Base-by-base conservation (phyloP, 306 rosid genomes). In the Quercus alba region DNA sequence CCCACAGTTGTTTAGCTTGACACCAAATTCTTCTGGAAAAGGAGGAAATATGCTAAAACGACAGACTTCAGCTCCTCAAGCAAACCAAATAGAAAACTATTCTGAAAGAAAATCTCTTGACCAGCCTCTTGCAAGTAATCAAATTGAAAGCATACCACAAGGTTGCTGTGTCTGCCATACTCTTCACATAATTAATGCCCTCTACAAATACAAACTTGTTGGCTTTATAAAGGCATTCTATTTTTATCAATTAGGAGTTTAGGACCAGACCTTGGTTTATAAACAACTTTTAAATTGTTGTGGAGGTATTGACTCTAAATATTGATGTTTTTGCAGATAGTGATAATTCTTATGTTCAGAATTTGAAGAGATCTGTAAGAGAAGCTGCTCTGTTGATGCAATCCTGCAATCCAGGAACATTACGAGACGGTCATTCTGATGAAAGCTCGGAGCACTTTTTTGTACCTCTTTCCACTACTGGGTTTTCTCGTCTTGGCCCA, bases 11-110 rank as follows among this genome's bases (percentile, higher is more conserved):
- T 93, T 96, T 88, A 90, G 93, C 80, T 80, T 89, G 90, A 91
- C 94, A 18, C 97, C 98, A 5, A 90, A 85, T 74, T 86, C 99
- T 81, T 94, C 97, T 82, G 98, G 97, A 70, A 94, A 94, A 86
- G 80, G 89, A 78, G 97, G 91, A 83, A 90, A 84, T 85, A 79
- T 86, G 87, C 98, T 88, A 79, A 91, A 87, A 88, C 90, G 94
- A 72, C 88, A 89, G 21, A 78, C 77, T 67, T 72, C 84, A 64
- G 91, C 89, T 78, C 76, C 92, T 82, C 99, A 87, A 81, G 82
- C 88, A 56, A 89, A 77, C 82, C 94, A 90, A 84, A 82, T 80
- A 5, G 98, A 89, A 76, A 96, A 77, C 69, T 81, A 78, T 72
- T 73, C 97, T 69, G 98, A 87, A 69, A 87, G 90, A 73, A 91